These are phyloP conservation scores for Calvatia gigantea DNA, from an alignment of 768 basidiomycete species.

Conservation along the genomic window DNA sequence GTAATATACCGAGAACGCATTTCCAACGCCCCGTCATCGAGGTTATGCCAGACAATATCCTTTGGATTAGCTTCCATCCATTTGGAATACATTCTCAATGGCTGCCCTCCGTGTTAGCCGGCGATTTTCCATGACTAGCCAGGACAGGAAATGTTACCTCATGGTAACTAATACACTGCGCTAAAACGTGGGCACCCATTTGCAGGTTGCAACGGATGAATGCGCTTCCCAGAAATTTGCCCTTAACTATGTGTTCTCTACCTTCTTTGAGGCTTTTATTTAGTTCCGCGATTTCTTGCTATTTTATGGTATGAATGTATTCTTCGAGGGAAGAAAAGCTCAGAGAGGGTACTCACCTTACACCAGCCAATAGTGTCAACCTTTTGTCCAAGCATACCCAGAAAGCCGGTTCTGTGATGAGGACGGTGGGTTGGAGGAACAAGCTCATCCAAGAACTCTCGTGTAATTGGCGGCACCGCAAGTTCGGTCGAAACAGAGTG, in stretches of 20 bases:
- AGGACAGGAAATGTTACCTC: slow-evolving; percentile 27
- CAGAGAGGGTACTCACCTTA: slow-evolving; percentile 31
- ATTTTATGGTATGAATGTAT: background rate
- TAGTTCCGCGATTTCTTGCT: slow-evolving; percentile 50
- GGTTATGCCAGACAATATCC: slow-evolving; percentile 57
- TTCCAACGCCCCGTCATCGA: slow-evolving; percentile 50
- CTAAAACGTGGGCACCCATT: slow-evolving; percentile 69
- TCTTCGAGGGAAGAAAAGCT: background rate
- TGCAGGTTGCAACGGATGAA: slow-evolving; percentile 72
- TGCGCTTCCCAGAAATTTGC: slow-evolving; percentile 48
- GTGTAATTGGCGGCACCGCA: slow-evolving; percentile 22
- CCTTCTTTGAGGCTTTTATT: slow-evolving; percentile 40
- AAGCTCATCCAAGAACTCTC: slow-evolving; percentile 44
- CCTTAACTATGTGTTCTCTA: slow-evolving; percentile 32
- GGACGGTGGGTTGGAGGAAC: slow-evolving; percentile 50
- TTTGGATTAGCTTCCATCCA: slow-evolving; percentile 56
- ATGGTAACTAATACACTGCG: slow-evolving; percentile 56
- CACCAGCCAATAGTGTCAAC: slow-evolving; percentile 68
- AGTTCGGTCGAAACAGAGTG: slow-evolving; percentile 12
- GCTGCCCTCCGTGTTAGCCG: slow-evolving; percentile 29
- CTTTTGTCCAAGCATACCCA: slow-evolving; percentile 53
- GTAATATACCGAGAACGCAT: slow-evolving; percentile 49
- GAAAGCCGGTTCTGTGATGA: slow-evolving; percentile 43
- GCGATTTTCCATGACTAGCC: background rate
- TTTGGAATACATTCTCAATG: slow-evolving; percentile 53